Evolutionary conservation across 1,284 basidiomycete genomes (phyloP).

Genomic region (Puccinia horiana): DNA sequence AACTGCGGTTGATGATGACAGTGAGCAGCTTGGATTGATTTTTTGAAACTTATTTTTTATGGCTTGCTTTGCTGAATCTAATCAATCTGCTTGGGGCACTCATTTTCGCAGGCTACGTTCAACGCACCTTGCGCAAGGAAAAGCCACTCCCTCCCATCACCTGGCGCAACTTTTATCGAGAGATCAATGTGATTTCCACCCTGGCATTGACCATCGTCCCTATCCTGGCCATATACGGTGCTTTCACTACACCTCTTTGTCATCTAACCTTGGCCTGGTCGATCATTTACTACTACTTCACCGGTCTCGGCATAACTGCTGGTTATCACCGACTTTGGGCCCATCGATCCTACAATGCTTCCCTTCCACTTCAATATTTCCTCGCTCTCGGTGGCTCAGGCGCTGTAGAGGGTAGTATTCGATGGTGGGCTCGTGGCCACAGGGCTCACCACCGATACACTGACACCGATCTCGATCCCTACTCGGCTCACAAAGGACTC

Average conservation of each 20-base stretch:
- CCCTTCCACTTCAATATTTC: conserved; percentile 72
- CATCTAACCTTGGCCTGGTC: conserved; percentile 69
- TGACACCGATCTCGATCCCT: conserved; percentile 91
- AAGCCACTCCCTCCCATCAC: conserved; percentile 63
- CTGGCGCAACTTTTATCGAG: conserved; percentile 68
- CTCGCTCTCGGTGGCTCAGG: conserved; percentile 78
- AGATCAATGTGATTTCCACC: conserved; percentile 77
- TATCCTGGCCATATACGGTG: conserved; percentile 70
- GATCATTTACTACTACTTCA: conserved; percentile 69
- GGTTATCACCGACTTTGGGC: conserved; percentile 93
- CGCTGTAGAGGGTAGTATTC: conserved; percentile 84
- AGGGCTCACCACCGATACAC: conserved; percentile 80
- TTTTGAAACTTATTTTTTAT: conserved; percentile 70
- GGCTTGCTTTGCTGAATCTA: not conserved
- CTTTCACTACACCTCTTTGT: conserved; percentile 66
- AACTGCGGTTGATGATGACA: conserved; percentile 62
- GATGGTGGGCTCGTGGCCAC: conserved; percentile 93
- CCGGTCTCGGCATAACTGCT: conserved; percentile 70
- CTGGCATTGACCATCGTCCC: conserved; percentile 74
- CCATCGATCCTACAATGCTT: conserved; percentile 87
- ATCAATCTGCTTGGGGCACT: not conserved
- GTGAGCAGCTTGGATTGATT: conserved; percentile 53
- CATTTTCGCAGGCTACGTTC: conserved; percentile 66
- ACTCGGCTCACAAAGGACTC: conserved; percentile 80
- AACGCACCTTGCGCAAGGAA: conserved; percentile 74